Evolutionary conservation across 2,329 filamentous ascomycete species (phyloP).

Genomic region (Alternaria tenuissima): DNA sequence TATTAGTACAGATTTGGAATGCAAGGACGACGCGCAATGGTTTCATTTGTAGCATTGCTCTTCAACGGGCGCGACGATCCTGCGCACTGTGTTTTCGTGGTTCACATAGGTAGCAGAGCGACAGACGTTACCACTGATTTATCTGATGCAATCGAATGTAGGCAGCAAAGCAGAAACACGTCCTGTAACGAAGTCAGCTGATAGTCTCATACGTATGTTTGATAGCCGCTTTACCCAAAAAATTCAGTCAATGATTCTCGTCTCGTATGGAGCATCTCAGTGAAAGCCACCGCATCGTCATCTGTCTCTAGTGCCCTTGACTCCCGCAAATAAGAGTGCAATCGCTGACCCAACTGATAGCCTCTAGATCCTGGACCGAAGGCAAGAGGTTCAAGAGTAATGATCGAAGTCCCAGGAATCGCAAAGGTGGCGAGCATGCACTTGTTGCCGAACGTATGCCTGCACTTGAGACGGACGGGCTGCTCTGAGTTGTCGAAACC

Average conservation of each 20-base stretch:
- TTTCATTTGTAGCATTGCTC: too few species aligned
- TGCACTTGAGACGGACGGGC: background rate
- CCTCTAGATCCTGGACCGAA: background rate
- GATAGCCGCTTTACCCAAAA: background rate
- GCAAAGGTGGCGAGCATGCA: background rate
- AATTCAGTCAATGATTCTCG: background rate
- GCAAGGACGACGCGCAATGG: too few species aligned
- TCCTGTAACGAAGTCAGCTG: too few species aligned
- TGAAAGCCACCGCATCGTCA: background rate
- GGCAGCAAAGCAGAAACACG: too few species aligned
- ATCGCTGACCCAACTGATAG: background rate
- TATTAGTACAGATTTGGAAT: too few species aligned
- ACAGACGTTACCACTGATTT: too few species aligned
- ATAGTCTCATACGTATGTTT: accelerated
- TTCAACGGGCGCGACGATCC: too few species aligned
- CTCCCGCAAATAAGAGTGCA: background rate
- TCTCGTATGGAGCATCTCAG: background rate
- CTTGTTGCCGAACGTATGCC: background rate
- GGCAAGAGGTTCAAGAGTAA: background rate
- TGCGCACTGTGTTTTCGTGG: too few species aligned
- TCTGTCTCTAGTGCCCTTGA: background rate
- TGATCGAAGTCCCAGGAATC: background rate
- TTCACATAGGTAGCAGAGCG: too few species aligned
- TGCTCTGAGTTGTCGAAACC: background rate
- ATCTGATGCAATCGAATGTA: accelerated